phyloP scores from a whole-genome alignment of 345 rosid species.

The Populus simonii region DNA sequence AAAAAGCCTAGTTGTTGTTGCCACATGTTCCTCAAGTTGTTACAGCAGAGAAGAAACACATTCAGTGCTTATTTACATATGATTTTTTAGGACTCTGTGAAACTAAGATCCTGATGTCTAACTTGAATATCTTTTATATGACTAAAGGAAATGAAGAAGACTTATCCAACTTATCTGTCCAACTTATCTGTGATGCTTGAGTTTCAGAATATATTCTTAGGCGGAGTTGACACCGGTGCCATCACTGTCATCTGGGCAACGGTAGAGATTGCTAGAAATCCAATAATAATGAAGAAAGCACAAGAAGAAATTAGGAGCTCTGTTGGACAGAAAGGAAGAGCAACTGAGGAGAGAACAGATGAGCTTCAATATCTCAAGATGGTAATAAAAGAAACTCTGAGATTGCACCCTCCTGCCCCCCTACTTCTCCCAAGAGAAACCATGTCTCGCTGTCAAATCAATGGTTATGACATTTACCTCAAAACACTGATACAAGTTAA shows the following conservation, averaged over 20 bases:
- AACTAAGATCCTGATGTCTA: not conserved
- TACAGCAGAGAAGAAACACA: not conserved
- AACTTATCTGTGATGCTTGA: not conserved
- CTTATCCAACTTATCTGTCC: not conserved
- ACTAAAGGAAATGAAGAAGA: not conserved
- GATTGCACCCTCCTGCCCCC: conserved; percentile 51
- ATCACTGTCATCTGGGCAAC: conserved; percentile 5
- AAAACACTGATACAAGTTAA: conserved; percentile 40
- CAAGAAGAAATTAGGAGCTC: conserved; percentile 5
- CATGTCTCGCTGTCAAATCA: conserved; percentile 33
- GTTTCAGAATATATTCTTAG: conserved; percentile 3
- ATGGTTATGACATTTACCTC: conserved; percentile 29
- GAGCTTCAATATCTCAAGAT: conserved; percentile 39
- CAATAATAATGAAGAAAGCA: conserved; percentile 7
- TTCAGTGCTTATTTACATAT: not conserved
- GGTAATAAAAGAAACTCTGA: conserved; percentile 47
- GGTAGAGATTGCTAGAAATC: conserved; percentile 9
- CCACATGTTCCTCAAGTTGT: too few species aligned
- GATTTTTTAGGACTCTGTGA: too few species aligned
- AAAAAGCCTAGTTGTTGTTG: not conserved
- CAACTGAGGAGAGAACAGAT: conserved; percentile 12
- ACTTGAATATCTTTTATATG: not conserved
- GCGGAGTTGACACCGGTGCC: conserved; percentile 2
- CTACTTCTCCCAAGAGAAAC: conserved; percentile 48
- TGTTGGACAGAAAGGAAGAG: not conserved